Evolutionary conservation across 257 asterid genomes (phyloP).

Genomic region (Ballota nigra): DNA sequence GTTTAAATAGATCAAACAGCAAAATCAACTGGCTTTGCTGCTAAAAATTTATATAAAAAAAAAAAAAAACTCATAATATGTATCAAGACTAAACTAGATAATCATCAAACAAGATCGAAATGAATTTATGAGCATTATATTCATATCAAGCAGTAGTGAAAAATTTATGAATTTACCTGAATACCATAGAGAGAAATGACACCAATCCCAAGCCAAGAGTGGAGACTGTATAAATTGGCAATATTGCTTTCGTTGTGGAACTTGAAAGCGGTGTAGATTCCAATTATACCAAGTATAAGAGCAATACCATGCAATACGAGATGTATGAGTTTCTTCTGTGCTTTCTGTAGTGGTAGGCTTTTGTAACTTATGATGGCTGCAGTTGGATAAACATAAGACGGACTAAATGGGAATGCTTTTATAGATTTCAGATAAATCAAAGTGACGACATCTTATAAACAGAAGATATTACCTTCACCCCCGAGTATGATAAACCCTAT

Average conservation of each 20-base stretch:
- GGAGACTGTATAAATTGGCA: slow-evolving; percentile 89
- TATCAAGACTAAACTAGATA: neutral
- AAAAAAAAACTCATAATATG: neutral
- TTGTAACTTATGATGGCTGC: slow-evolving; percentile 94
- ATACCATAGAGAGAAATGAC: slow-evolving; percentile 75
- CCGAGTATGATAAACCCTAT: slow-evolving; percentile 76
- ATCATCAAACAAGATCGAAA: neutral
- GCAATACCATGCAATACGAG: slow-evolving; percentile 74
- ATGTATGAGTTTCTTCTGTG: slow-evolving; percentile 78
- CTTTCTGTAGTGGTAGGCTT: slow-evolving; percentile 69
- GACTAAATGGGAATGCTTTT: neutral
- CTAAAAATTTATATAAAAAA: no score
- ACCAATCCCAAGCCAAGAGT: slow-evolving; percentile 95
- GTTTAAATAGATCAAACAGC: neutral
- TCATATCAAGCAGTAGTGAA: neutral
- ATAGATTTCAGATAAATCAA: neutral
- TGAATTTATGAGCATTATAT: no score
- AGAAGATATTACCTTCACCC: slow-evolving; percentile 68
- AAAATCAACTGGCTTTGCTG: neutral
- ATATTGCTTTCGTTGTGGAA: slow-evolving; percentile 80
- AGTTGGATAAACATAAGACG: neutral
- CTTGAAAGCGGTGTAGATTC: slow-evolving; percentile 83
- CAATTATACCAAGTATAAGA: slow-evolving; percentile 78
- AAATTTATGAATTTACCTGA: slow-evolving; percentile 51
- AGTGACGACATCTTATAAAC: neutral